Conservation (phyloP, 2,329 filamentous ascomycete species). For the Exophiala dermatitidis region DNA sequence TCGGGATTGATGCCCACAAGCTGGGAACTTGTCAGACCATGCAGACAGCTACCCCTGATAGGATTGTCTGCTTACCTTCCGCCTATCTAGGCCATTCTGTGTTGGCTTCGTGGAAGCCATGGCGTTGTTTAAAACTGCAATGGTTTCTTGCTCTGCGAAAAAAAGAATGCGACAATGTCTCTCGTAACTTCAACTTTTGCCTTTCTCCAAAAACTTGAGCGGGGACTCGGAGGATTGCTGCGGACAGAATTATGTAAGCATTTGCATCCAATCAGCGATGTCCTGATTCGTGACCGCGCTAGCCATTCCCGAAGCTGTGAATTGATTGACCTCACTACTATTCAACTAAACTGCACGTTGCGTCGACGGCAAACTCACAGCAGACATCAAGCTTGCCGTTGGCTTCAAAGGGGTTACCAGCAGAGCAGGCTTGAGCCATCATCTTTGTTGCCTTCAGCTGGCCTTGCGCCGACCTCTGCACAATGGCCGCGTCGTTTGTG, state of each 20-base stretch:
- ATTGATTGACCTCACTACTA: slow-evolving; percentile 9
- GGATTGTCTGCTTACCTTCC: slow-evolving; percentile 16
- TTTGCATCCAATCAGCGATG: background rate
- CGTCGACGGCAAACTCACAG: background rate
- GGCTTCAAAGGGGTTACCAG: slow-evolving; percentile 9
- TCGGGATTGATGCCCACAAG: slow-evolving; percentile 77
- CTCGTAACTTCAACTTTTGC: background rate
- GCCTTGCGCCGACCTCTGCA: slow-evolving; percentile 29
- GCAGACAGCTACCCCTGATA: background rate
- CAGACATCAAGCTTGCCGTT: slow-evolving; percentile 5
- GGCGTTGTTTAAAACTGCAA: background rate
- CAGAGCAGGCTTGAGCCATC: slow-evolving; percentile 1
- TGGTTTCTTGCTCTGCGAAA: background rate
- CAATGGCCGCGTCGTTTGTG: slow-evolving; percentile 56
- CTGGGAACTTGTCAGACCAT: slow-evolving; percentile 8
- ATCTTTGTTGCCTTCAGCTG: slow-evolving; percentile 9
- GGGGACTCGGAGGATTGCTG: background rate
- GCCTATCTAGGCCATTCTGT: slow-evolving; percentile 20
- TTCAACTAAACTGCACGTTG: background rate
- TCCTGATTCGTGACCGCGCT: background rate
- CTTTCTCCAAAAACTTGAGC: slow-evolving; percentile 9
- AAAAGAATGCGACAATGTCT: background rate
- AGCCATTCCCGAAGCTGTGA: background rate
- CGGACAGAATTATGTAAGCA: no score
- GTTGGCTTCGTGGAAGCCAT: slow-evolving; percentile 19